Percentiles rank a stretch among this genome's conserved stretches.
Conservation (phyloP, 768 basidiomycete genomes). For the Asterophora lycoperdoides region DNA sequence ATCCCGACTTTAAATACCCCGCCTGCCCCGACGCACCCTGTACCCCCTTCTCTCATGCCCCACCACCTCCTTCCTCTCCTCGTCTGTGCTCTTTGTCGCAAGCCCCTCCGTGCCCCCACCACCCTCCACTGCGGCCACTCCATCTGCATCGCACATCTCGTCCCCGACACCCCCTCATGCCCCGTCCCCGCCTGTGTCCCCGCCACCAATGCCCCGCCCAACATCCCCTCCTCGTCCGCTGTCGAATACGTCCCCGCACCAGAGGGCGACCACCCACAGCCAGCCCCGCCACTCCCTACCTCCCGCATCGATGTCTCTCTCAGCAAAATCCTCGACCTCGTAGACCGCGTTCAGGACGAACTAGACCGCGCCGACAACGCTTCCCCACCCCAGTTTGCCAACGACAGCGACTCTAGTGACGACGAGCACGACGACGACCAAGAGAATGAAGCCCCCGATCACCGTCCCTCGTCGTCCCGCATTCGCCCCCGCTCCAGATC, state of each 20-base stretch:
- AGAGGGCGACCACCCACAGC: neutral
- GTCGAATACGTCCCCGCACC: conserved; percentile 34
- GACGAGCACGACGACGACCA: conserved; percentile 7
- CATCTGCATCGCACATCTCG: conserved; percentile 57
- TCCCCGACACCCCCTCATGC: conserved; percentile 21
- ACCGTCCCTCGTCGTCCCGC: conserved; percentile 8
- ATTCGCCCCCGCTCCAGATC: conserved; percentile 11
- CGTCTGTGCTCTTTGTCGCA: conserved; percentile 53
- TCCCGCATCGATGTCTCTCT: conserved; percentile 50
- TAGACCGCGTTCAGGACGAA: conserved; percentile 16
- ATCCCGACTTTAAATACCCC: conserved; percentile 3
- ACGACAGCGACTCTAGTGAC: conserved; percentile 21
- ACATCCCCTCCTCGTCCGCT: conserved; percentile 38
- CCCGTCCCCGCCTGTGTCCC: conserved; percentile 30
- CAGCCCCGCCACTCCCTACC: neutral
- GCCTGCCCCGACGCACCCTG: neutral
- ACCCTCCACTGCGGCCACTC: conserved; percentile 85
- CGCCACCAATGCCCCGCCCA: conserved; percentile 22
- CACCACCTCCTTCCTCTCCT: conserved; percentile 18
- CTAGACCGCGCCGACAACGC: conserved; percentile 1
- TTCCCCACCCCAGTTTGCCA: conserved; percentile 11
- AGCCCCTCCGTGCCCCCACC: conserved; percentile 54
- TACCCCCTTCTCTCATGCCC: neutral
- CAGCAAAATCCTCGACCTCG: conserved; percentile 48
- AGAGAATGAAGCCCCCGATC: neutral